Base-by-base conservation (phyloP, 192 early-diverging fungal genomes). In the Umbelopsis sp. region DNA sequence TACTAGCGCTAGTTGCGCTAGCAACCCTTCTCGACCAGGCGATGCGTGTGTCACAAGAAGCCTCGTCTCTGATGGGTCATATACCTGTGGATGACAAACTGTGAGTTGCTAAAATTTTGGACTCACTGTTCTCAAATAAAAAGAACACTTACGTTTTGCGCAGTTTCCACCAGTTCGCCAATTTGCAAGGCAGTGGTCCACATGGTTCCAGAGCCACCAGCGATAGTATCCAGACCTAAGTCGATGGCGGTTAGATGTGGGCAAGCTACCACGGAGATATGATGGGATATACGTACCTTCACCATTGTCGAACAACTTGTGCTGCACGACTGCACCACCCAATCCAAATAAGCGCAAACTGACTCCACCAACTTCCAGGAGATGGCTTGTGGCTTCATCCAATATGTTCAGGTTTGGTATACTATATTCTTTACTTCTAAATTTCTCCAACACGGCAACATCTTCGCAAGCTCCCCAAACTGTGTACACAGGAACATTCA, bases 391-490 rank as follows among this genome's bases (percentile, higher is more conserved):
- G 4, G 80, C 81, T 71, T 88, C 87, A 58, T 88, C 87, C 20
- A 88, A 66, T 50, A 88, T 82, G 73, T 78, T 49, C 10, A 88
- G 67, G 67, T 88, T 86, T 0, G 58, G 73, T 21, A 88, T 74
- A 7, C 67, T 68, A 46, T 88, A 88, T 49, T 85, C 81, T 41
- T 67, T 53, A 12, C 55, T 64, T 30, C 87, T 74, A 66, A 88
- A 86, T 70, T 82, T 84, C 44, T 88, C 87, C 69, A 88, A 47
- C 23, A 88, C 81, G 20, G 74, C 67, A 11, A 88, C 85, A 73
- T 88, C 87, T 67, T 88, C 87, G 49, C 87, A 88, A 3, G 82
- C 83, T 23, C 87, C 87, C 87, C 87, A 88, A 11, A 88, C 83
- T 1, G 87, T 85, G 53, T 86, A 88, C 0, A 88, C 81, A 5